phyloP scores from a whole-genome alignment of 208 protist genomes.

The Borovskyia barvae region DNA sequence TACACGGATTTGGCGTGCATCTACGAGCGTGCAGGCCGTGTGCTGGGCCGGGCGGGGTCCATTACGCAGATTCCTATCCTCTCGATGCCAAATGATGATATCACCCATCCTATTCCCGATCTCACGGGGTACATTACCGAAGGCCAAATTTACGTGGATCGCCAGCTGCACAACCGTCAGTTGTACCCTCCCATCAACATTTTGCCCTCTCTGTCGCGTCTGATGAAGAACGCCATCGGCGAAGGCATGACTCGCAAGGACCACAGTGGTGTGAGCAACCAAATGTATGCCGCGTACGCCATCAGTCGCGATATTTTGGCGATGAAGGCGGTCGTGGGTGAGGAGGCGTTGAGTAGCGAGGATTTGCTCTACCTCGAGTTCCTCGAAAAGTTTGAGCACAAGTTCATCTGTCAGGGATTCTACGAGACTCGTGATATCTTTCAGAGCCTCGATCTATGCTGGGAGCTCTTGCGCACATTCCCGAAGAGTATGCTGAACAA shows the following conservation, averaged over 20 bases:
- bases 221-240: conserved; percentile 99
- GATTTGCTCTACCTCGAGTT: conserved; percentile 99
- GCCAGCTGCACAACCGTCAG: conserved; percentile 98
- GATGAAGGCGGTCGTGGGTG: conserved; percentile 99
- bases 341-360: conserved; percentile 98
- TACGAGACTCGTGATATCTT: conserved; percentile 98
- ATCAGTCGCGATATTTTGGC: conserved; percentile 99
- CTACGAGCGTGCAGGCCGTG: conserved; percentile 99
- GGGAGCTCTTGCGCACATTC: conserved; percentile 98
- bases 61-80: conserved; percentile 99
- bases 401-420: conserved; percentile 98
- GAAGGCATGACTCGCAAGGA: conserved; percentile 99
- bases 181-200: conserved; percentile 99
- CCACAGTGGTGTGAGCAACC: conserved; percentile 99
- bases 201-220: conserved; percentile 99
- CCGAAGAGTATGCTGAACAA: conserved; percentile 97
- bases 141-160: conserved; percentile 99
- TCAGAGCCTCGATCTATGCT: conserved; percentile 99
- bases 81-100: conserved; percentile 99
- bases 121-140: conserved; percentile 99
- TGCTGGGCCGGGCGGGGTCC: conserved; percentile 97
- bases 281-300: conserved; percentile 99
- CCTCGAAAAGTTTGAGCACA: conserved; percentile 99
- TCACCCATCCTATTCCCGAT: conserved; percentile 99
- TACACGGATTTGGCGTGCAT: conserved; percentile 99